Evolutionary conservation across 257 asterid species (phyloP).

Genomic region (Catharanthus roseus): DNA sequence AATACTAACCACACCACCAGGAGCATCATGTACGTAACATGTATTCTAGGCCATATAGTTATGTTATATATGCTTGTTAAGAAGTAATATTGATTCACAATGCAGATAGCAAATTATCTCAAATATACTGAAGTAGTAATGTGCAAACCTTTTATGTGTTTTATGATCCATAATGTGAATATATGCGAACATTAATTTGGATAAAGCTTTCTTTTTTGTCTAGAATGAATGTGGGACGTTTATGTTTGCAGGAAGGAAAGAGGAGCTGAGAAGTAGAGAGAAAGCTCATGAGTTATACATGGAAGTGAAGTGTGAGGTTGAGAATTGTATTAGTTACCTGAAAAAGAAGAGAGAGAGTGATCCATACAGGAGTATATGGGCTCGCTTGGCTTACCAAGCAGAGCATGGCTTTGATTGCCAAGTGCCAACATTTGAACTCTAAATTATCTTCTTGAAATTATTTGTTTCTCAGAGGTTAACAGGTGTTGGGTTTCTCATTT

Average conservation of each 20-base stretch:
- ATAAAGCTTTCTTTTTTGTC: too few species aligned
- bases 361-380: constrained; percentile 55
- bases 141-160: neutral
- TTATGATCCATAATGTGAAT: neutral
- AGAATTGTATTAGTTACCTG: constrained; percentile 49
- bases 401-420: constrained; percentile 56
- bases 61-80: too few species aligned
- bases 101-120: too few species aligned
- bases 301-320: constrained; percentile 70
- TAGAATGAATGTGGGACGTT: too few species aligned
- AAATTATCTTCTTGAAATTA: too few species aligned
- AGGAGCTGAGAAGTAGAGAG: constrained; percentile 60
- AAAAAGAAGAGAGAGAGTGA: constrained; percentile 66
- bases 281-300: constrained; percentile 56
- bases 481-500: too few species aligned
- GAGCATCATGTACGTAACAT: too few species aligned
- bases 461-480: too few species aligned
- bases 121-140: neutral
- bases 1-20: too few species aligned
- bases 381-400: constrained; percentile 59
- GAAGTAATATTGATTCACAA: too few species aligned
- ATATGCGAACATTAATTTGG: too few species aligned
- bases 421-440: constrained; percentile 91
- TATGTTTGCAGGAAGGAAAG: constrained; percentile 50
- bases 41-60: too few species aligned